These are phyloP conservation scores for Trichoderma sp. DNA, from an alignment of 2,329 filamentous ascomycete genomes.

Conservation along the genomic window DNA sequence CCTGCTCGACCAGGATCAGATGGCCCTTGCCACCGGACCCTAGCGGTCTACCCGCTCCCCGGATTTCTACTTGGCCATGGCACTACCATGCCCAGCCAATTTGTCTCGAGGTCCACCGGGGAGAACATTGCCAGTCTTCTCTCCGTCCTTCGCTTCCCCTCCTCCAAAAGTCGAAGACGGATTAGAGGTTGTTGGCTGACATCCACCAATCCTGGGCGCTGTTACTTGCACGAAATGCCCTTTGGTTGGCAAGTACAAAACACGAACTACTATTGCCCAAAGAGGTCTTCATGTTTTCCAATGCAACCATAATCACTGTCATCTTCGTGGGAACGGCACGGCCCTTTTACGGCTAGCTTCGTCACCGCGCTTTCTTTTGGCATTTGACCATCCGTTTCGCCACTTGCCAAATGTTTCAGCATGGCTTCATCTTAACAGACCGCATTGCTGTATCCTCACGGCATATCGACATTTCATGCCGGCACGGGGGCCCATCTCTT, in stretches of 20 bases:
- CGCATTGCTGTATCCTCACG: not conserved
- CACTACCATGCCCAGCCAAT: constrained; percentile 20
- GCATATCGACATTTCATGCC: constrained; percentile 4
- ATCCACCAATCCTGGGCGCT: not conserved
- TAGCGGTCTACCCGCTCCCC: constrained; percentile 28
- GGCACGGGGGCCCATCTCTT: not conserved
- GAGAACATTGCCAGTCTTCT: constrained; percentile 15
- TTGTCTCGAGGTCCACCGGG: constrained; percentile 8
- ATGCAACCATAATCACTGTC: not conserved
- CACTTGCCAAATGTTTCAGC: constrained; percentile 3
- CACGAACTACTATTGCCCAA: not conserved
- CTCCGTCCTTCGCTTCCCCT: not conserved
- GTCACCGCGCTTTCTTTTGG: not conserved
- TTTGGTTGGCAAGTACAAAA: not conserved
- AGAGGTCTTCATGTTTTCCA: not conserved
- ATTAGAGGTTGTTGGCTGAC: not conserved
- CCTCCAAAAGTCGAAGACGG: not conserved
- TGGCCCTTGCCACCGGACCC: constrained; percentile 29
- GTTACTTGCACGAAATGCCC: not conserved
- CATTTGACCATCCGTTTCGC: not conserved
- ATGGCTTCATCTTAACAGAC: constrained; percentile 8
- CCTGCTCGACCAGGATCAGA: constrained; percentile 30
- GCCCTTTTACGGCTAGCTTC: not conserved
- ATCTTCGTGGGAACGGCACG: not conserved
- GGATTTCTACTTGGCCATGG: constrained; percentile 29